Percentiles rank a stretch among this genome's conserved stretches.
These are phyloP conservation scores for Physcia stellaris DNA, from an alignment of 495 filamentous ascomycete genomes.

Conservation along the genomic window DNA sequence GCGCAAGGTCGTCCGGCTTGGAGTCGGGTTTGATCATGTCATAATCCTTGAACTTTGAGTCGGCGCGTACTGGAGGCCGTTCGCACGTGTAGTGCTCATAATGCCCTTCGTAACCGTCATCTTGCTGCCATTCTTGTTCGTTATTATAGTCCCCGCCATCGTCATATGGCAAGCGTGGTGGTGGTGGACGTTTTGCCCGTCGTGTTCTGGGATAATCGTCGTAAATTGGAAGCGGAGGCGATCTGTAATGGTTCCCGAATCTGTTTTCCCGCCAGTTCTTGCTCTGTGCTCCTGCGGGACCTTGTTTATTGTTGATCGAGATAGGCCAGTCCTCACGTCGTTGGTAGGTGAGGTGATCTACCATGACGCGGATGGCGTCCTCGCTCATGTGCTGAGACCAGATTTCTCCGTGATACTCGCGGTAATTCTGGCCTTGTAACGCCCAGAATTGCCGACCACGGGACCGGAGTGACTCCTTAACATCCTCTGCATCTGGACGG, in stretches of 20 bases:
- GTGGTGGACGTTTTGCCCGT: neutral
- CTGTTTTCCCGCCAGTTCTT: conserved; percentile 12
- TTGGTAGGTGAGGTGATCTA: conserved; percentile 15
- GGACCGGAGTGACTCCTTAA: conserved; percentile 5
- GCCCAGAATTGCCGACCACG: conserved; percentile 10
- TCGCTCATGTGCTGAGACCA: conserved; percentile 5
- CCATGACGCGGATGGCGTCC: conserved; percentile 12
- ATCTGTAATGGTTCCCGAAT: neutral
- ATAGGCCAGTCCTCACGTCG: conserved; percentile 12
- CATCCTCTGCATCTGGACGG: conserved; percentile 1
- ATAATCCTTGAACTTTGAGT: conserved; percentile 8
- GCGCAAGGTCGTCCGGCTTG: conserved; percentile 5
- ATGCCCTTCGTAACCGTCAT: conserved; percentile 3
- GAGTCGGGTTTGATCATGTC: conserved; percentile 4
- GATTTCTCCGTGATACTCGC: conserved; percentile 11
- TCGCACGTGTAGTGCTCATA: conserved; percentile 3
- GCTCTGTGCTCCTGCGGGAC: conserved; percentile 9
- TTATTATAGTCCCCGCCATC: conserved; percentile 1
- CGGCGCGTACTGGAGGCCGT: conserved; percentile 3
- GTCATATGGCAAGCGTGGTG: neutral
- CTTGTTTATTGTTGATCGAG: conserved; percentile 11
- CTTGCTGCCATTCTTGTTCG: neutral
- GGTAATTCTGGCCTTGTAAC: conserved; percentile 10
- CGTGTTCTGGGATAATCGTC: neutral
- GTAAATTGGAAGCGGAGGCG: neutral